Conservation (phyloP, 495 filamentous ascomycete genomes). For the Mycothermus thermophilus region DNA sequence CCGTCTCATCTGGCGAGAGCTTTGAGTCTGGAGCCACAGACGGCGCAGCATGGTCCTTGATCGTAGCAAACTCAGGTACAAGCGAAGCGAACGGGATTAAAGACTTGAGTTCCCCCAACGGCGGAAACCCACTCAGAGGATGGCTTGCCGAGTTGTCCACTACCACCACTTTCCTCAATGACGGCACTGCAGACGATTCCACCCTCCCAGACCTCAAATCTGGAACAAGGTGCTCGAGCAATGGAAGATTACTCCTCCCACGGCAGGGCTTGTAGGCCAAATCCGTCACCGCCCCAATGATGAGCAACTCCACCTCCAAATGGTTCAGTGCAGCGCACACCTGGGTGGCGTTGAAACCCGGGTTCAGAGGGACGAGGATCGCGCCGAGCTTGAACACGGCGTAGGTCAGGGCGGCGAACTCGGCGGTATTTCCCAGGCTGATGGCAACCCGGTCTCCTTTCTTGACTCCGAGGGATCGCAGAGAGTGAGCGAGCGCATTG, state of each 20-base stretch:
- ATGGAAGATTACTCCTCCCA: conserved; percentile 54
- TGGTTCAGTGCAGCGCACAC: conserved; percentile 66
- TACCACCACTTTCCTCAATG: conserved; percentile 54
- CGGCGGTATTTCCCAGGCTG: conserved; percentile 70
- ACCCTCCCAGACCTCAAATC: conserved; percentile 40
- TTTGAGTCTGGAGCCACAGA: conserved; percentile 28
- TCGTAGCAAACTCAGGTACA: conserved; percentile 15
- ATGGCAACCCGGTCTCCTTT: conserved; percentile 82
- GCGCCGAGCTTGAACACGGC: conserved; percentile 87
- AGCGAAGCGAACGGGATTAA: conserved; percentile 44
- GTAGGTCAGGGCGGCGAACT: conserved; percentile 72
- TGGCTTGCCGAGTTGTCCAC: conserved; percentile 65
- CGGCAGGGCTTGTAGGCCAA: conserved; percentile 61
- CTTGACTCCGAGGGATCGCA: conserved; percentile 57
- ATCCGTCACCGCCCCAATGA: conserved; percentile 78
- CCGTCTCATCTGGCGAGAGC: conserved; percentile 53
- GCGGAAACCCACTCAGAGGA: conserved; percentile 18
- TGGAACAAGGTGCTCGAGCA: conserved; percentile 52
- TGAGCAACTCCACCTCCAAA: conserved; percentile 57
- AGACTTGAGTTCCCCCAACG: conserved; percentile 9
- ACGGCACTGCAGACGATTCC: conserved; percentile 51
- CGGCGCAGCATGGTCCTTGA: conserved; percentile 21
- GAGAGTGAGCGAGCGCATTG: conserved; percentile 60
- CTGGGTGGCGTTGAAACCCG: conserved; percentile 71
- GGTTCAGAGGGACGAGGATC: conserved; percentile 84